Base-by-base conservation (phyloP, 805 yeast species). In the Ogataea degrootiae region DNA sequence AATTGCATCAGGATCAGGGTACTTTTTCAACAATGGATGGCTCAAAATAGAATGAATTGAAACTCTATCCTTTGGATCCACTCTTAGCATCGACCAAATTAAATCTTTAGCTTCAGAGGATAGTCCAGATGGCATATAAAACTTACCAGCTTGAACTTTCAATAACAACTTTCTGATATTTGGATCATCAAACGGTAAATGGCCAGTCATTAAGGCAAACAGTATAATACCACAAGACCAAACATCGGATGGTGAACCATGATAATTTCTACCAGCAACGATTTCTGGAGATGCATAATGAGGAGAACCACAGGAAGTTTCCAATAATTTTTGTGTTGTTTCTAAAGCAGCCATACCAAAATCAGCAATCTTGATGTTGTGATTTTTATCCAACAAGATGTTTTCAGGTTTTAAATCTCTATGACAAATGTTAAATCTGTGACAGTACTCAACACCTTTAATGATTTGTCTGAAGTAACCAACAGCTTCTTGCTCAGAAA, bases 311-410 rank as follows among this genome's bases (percentile, higher is more conserved):
- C 95, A 87, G 15, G 88, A 81, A 5, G 95, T 87, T 63, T 85
- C 89, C 45, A 87, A 70, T 46, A 87, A 68, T 62, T 79, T 78
- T 45, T 83, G 87, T 47, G 80, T 80, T 51, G 82, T 76, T 62
- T 87, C 92, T 50, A 87, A 70, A 21, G 94, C 94, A 26, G 95
- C 95, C 95, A 87, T 87, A 46, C 95, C 95, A 60, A 87, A 87
- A 68, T 87, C 95, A 4, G 94, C 94, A 54, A 87, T 80, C 59
- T 86, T 86, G 46, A 87, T 84, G 54, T 80, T 82, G 50, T 80
- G 75, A 46, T 79, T 74, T 47, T 68, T 69, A 66, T 87, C 94
- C 23, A 87, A 68, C 47, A 87, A 63, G 49, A 87, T 71, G 62
- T 87, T 87, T 61, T 87, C 95, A 3, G 94, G 92, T 62, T 87